Percentiles rank a stretch among this genome's conserved stretches.
Conservation (phyloP, 192 early-diverging fungal genomes). For the Podila minutissima region DNA sequence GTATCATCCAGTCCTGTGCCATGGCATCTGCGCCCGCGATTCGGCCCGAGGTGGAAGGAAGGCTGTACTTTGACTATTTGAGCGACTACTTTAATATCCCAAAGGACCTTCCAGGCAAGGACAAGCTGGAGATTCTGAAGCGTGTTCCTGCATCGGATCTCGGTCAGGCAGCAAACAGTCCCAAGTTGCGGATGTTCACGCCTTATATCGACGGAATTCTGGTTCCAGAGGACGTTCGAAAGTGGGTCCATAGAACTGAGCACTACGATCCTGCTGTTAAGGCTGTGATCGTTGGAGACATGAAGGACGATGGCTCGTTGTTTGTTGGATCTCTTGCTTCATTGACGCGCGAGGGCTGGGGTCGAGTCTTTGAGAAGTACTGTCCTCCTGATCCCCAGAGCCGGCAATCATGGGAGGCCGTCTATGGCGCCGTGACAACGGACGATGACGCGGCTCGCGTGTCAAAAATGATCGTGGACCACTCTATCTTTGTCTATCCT, state of each 20-base stretch:
- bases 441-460: constrained; percentile 5
- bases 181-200: constrained; percentile 22
- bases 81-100: constrained; percentile 21
- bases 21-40: constrained; percentile 17
- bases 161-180: constrained; percentile 3
- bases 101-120: constrained; percentile 4
- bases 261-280: constrained; percentile 26
- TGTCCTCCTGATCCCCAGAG: constrained; percentile 15
- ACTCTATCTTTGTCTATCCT: constrained; percentile 11
- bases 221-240: constrained; percentile 19
- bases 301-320: constrained; percentile 22
- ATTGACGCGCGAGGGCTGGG: constrained; percentile 1
- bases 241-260: constrained; percentile 10
- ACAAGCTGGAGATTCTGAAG: constrained; percentile 21
- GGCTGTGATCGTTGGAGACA: constrained; percentile 18
- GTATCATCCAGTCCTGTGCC: constrained; percentile 38
- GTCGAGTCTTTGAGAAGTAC: constrained; percentile 7
- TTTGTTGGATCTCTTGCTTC: constrained; percentile 8
- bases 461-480: constrained; percentile 1
- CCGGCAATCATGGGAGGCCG: constrained; percentile 7
- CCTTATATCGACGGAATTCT: constrained; percentile 29
- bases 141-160: neutral
- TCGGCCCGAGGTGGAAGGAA: constrained; percentile 21
- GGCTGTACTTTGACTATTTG: constrained; percentile 19
- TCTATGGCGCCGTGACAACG: constrained; percentile 16